A percentile compares a stretch with the other conserved stretches of the same genome.
phyloP scores from a whole-genome alignment of 306 rosid genomes.

The Castanospermum australe region DNA sequence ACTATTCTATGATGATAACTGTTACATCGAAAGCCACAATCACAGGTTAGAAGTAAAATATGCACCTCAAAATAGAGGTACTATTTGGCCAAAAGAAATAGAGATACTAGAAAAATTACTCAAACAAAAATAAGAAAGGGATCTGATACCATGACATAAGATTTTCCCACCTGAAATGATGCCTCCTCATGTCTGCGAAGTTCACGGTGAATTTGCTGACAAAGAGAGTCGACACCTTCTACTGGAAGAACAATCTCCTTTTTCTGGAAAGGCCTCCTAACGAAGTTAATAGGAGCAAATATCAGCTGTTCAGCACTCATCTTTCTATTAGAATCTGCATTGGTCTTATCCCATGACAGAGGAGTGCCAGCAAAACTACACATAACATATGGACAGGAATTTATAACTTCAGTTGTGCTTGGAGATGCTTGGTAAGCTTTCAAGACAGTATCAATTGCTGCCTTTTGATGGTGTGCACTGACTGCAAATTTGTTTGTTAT shows the following conservation, averaged over 20 bases:
- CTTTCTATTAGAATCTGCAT: slow-evolving; percentile 48
- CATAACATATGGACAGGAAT: slow-evolving; percentile 85
- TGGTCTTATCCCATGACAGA: slow-evolving; percentile 55
- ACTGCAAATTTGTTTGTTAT: slow-evolving; percentile 94
- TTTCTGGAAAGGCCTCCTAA: slow-evolving; percentile 72
- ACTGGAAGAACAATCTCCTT: slow-evolving; percentile 80
- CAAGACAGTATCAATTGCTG: slow-evolving; percentile 74
- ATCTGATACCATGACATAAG: background rate
- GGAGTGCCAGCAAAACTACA: slow-evolving; percentile 70
- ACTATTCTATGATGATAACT: background rate
- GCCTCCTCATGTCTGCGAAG: slow-evolving; percentile 78
- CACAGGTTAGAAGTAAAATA: background rate
- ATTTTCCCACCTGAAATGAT: slow-evolving; percentile 68
- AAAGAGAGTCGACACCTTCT: slow-evolving; percentile 75
- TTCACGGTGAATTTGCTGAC: slow-evolving; percentile 61
- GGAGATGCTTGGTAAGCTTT: slow-evolving; percentile 77
- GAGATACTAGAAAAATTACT: background rate
- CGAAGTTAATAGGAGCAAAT: slow-evolving; percentile 70
- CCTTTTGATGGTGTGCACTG: slow-evolving; percentile 88
- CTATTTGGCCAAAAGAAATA: background rate
- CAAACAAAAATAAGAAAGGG: background rate
- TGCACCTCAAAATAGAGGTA: background rate
- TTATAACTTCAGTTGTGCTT: slow-evolving; percentile 63
- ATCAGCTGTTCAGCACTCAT: slow-evolving; percentile 61
- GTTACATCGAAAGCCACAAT: background rate